These are phyloP conservation scores for Candida wancherniae DNA, from an alignment of 805 yeast species.

Conservation along the genomic window DNA sequence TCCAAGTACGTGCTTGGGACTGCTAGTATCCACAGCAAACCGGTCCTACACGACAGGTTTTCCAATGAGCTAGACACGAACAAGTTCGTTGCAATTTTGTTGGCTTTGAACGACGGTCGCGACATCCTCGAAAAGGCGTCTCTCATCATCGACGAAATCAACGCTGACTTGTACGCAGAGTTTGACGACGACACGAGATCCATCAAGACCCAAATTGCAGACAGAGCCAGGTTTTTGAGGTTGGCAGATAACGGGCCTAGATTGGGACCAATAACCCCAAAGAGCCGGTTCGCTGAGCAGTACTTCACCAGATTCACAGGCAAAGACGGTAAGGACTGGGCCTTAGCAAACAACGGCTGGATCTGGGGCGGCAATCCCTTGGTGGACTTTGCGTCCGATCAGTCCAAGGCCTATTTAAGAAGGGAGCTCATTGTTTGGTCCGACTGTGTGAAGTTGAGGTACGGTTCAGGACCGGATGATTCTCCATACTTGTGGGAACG, in stretches of 20 bases:
- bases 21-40: constrained; percentile 36
- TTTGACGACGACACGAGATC: constrained; percentile 71
- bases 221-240: constrained; percentile 71
- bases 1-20: constrained; percentile 44
- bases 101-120: constrained; percentile 20
- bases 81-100: constrained; percentile 50
- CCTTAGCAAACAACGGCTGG: constrained; percentile 96
- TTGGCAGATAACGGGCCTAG: constrained; percentile 80
- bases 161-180: constrained; percentile 61
- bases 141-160: constrained; percentile 68
- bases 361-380: constrained; percentile 96
- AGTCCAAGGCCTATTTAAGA: constrained; percentile 76
- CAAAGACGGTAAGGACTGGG: constrained; percentile 53
- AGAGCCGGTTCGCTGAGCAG: constrained; percentile 69
- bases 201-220: constrained; percentile 64
- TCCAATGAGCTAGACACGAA: constrained; percentile 49
- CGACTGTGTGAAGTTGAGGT: constrained; percentile 90
- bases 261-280: constrained; percentile 54
- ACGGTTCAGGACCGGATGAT: constrained; percentile 72
- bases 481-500: constrained; percentile 88
- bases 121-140: constrained; percentile 34
- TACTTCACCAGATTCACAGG: constrained; percentile 74
- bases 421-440: constrained; percentile 97
- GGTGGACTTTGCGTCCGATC: constrained; percentile 82
- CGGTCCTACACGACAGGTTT: constrained; percentile 47